These are phyloP conservation scores for Nyctanthes arbortristis DNA, from an alignment of 257 asterid species.

Conservation along the genomic window DNA sequence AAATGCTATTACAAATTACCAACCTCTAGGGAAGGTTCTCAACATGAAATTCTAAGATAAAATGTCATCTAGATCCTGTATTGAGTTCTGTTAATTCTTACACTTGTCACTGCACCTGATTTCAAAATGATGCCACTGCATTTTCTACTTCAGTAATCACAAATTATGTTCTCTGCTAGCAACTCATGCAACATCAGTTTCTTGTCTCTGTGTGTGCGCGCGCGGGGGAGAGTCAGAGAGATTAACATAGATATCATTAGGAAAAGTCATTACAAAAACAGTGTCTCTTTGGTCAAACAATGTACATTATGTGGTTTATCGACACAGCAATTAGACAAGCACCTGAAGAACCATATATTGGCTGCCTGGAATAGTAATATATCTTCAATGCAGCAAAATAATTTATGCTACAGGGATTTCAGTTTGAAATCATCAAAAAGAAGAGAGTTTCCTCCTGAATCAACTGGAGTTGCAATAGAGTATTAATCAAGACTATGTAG, in stretches of 20 bases:
- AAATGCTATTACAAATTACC: conserved; percentile 32
- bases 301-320: not conserved
- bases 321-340: not conserved
- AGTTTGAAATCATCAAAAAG: not conserved
- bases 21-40: conserved; percentile 74
- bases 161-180: not conserved
- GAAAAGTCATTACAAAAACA: not conserved
- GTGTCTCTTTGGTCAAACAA: no score
- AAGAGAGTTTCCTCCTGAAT: not conserved
- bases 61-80: not conserved
- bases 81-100: no score
- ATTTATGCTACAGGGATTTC: not conserved
- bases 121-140: not conserved
- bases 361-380: not conserved
- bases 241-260: not conserved
- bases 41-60: conserved; percentile 57
- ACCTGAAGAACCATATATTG: not conserved
- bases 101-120: not conserved
- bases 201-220: no score
- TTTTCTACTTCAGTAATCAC: no score
- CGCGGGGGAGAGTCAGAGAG: no score
- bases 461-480: not conserved
- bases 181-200: no score
- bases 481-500: not conserved
- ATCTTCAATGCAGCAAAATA: not conserved